Base-by-base conservation (phyloP, 768 basidiomycete species). In the Tricholoma bakamatsutake region DNA sequence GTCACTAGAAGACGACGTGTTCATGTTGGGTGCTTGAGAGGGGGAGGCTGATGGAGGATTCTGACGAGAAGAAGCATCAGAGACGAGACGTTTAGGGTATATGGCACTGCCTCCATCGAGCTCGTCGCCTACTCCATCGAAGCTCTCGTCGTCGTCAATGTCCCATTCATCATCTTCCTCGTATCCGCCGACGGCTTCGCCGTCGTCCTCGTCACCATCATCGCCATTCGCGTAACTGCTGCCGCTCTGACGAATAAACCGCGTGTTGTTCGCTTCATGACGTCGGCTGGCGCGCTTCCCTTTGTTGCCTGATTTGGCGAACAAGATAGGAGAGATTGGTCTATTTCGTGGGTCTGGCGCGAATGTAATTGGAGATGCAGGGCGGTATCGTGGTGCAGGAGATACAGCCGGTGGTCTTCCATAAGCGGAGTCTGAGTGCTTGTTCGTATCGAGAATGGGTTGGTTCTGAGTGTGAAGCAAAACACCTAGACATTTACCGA, bases 311-410 rank as follows among this genome's bases (percentile, higher is more conserved):
- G 33, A 60, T 46, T 68, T 61, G 18, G 75, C 75, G 53, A 78
- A 79, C 39, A 72, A 61, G 57, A 79, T 78, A 34, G 74, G 79
- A 18, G 73, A 77, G 24, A 73, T 70, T 4, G 75, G 74, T 11
- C 76, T 63, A 31, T 65, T 59, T 1, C 68, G 60, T 13, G 74
- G 75, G 47, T 75, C 73, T 1, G 76, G 76, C 0, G 85, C 86
- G 59, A 89, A 90, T 0, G 80, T 83, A 63, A 88, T 88, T 12
- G 87, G 88, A 0, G 85, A 87, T 0, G 82, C 76, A 1, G 84
- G 72, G 5, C 84, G 76, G 59, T 42, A 66, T 8, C 54, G 61
- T 8, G 43, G 55, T 37, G 45, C 53, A 18, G 52, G 42, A 9
- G 59, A 27, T 18, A 34, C 34, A 37, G 21, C 4, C 1, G 6